Base-by-base conservation (phyloP, 2,329 filamentous ascomycete genomes). In the Parastagonospora nodorum region DNA sequence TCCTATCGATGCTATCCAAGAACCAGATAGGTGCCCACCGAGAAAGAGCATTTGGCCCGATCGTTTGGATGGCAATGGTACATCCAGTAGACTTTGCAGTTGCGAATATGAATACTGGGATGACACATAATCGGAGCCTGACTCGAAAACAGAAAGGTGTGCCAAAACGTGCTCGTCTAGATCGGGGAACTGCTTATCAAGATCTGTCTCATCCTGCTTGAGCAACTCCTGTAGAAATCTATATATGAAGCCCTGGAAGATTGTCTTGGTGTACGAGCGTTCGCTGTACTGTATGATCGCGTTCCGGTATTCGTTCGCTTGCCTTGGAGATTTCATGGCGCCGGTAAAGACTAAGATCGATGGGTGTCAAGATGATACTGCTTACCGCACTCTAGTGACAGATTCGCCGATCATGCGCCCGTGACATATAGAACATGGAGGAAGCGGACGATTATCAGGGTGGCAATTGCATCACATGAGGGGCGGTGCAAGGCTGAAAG, bases 231-330 rank as follows among this genome's bases (percentile, higher is more conserved):
- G 11, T 2, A 54, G 30, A 15, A 54, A 50, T 24, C 51, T 45
- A 4, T 54, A 54, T 12, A 50, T 49, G 31, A 41, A 48, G 2
- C 51, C 51, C 10, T 47, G 48, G 29, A 48, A 50, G 10, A 54
- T 39, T 5, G 51, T 47, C n/a, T 46, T 45, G 5, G 51, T 54
- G 16, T 47, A 54, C n/a, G 51, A 50, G 12, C 51, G 47, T n/a
- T 30, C n/a, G 8, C 24, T 33, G 31, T 50, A 54, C 33, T 41
- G 27, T 6, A 54, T 35, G 8, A 50, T 37, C 5, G 38, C 28
- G 4, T 43, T 14, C 8, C 51, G 42, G 32, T 50, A 54, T 7
- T 35, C 39, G 4, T 35, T 15, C 14, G 51, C 43, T 8, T 14
- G 40, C 14, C 40, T 39, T 35, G 46, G 41, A 14, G 41, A 30